phyloP scores from a whole-genome alignment of 1,284 basidiomycete species.

The Ceratobasidium sp. region DNA sequence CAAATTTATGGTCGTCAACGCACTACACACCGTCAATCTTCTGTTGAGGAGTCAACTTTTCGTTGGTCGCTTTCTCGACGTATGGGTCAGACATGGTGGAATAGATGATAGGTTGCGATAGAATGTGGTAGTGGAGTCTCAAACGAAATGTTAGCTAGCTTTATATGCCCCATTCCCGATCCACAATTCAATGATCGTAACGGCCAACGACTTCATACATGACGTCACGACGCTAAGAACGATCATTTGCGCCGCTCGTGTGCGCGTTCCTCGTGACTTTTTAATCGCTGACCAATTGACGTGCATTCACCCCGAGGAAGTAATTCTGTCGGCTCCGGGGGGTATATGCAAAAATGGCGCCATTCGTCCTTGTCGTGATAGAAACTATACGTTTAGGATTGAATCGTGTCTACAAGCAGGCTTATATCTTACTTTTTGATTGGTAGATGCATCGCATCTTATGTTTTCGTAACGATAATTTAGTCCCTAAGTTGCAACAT shows the following conservation, averaged over 20 bases:
- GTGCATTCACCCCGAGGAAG: neutral
- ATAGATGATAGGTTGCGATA: neutral
- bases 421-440: too few species aligned
- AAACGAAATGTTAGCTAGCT: neutral
- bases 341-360: too few species aligned
- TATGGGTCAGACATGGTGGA: constrained; percentile 60
- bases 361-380: too few species aligned
- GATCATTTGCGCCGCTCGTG: constrained; percentile 42
- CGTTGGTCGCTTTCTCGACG: constrained; percentile 63
- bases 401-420: too few species aligned
- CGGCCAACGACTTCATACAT: neutral
- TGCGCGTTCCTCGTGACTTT: too few species aligned
- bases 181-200: neutral
- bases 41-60: constrained; percentile 61
- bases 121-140: neutral
- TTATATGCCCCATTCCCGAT: neutral
- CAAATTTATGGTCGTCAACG: neutral
- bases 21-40: constrained; percentile 63
- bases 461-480: too few species aligned
- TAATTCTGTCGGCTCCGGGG: too few species aligned
- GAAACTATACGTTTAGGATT: too few species aligned
- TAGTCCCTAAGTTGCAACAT: too few species aligned
- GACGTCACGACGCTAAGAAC: constrained; percentile 10
- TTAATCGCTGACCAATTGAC: neutral
- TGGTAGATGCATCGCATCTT: too few species aligned